These are phyloP conservation scores for thale cress (Arabidopsis thaliana) DNA, from an alignment of 345 rosid genomes.

Conservation along the genomic window TAIR10.1 NC_003074.8:22093001-22093500, in stretches of 20 bases:
- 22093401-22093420: constrained; percentile 88
- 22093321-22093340: not conserved
- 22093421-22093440: constrained; percentile 94
- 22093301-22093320: constrained; percentile 49
- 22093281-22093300: constrained; percentile 72
- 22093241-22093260: constrained; percentile 72
- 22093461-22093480: constrained; percentile 80
- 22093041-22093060: constrained; percentile 96
- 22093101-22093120: not conserved
- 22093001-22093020: constrained; percentile 76
- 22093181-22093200: constrained; percentile 77
- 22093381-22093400: constrained; percentile 94
- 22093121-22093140: not conserved
- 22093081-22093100: constrained; percentile 26
- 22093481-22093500: constrained; percentile 87
- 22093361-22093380: constrained; percentile 4
- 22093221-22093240: constrained; percentile 87
- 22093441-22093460: constrained; percentile 93
- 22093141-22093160: constrained; percentile 30
- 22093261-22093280: constrained; percentile 66
- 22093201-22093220: constrained; percentile 73
- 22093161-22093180: constrained; percentile 95
- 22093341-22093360: constrained; percentile 24
- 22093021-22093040: constrained; percentile 96
- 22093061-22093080: constrained; percentile 93